Evolutionary conservation across 106 monocot species (phyloP).

Genomic region (Posidonia australis): DNA sequence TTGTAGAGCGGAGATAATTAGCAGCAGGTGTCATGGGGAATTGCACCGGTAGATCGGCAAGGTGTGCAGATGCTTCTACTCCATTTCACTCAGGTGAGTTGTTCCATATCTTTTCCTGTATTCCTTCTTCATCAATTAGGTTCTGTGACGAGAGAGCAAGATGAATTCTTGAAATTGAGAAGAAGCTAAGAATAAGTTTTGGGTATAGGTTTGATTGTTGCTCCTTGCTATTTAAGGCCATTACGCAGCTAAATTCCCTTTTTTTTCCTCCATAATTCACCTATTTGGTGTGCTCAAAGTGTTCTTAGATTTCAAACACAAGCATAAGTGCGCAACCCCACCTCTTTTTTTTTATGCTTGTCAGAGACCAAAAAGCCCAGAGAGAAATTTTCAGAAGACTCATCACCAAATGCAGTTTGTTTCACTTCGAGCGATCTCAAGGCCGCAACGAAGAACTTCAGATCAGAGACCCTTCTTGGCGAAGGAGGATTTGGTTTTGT

Average conservation of each 20-base stretch:
- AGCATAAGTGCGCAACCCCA: no score
- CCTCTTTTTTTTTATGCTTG: not conserved
- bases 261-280: not conserved
- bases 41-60: slow-evolving; percentile 21
- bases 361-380: not conserved
- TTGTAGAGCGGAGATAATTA: not conserved
- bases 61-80: slow-evolving; percentile 23
- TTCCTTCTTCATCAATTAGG: not conserved
- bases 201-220: no score
- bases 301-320: not conserved
- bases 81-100: slow-evolving; percentile 11
- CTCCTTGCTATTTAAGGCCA: no score
- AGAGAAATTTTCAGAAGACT: not conserved
- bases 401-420: slow-evolving; percentile 1
- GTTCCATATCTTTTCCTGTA: not conserved
- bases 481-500: slow-evolving; percentile 93
- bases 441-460: slow-evolving; percentile 66
- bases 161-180: no score
- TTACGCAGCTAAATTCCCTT: not conserved
- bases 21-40: slow-evolving; percentile 26
- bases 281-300: not conserved
- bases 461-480: slow-evolving; percentile 59
- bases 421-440: slow-evolving; percentile 69
- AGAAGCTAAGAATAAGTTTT: no score
- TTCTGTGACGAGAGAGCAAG: no score